Conservation (phyloP, 2,329 filamentous ascomycete species). For the Colletotrichum plurivorum region DNA sequence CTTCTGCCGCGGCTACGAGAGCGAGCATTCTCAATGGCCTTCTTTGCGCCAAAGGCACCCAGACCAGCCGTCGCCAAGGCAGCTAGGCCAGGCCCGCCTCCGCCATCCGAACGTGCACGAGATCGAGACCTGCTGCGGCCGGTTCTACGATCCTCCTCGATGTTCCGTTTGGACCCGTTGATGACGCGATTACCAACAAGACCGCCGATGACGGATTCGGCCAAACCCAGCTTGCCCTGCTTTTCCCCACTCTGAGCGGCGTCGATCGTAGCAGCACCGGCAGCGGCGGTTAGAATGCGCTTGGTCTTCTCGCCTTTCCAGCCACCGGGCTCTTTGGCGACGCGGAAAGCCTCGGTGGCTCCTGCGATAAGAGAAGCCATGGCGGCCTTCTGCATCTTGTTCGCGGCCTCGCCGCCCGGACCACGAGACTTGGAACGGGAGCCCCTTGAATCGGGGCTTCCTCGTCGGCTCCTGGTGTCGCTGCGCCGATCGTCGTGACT, state of each 20-base stretch:
- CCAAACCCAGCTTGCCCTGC: constrained; percentile 85
- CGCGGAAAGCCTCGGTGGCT: constrained; percentile 91
- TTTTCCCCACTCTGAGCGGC: constrained; percentile 78
- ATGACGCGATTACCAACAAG: constrained; percentile 88
- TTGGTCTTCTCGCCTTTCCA: constrained; percentile 95
- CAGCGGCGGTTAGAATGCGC: constrained; percentile 89
- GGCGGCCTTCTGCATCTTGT: constrained; percentile 86
- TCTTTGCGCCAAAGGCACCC: constrained; percentile 74
- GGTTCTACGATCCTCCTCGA: constrained; percentile 71
- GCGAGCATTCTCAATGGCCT: constrained; percentile 63
- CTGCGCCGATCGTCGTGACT: constrained; percentile 58
- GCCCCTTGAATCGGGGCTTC: constrained; percentile 53
- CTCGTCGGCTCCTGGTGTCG: constrained; percentile 52
- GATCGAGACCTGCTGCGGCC: constrained; percentile 80
- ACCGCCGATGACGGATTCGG: constrained; percentile 91
- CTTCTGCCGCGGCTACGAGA: constrained; percentile 70
- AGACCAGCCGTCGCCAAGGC: constrained; percentile 74
- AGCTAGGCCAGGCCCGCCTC: constrained; percentile 68
- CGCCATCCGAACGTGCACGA: constrained; percentile 68
- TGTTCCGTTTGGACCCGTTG: constrained; percentile 81
- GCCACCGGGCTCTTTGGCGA: constrained; percentile 87
- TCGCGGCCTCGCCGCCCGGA: constrained; percentile 60
- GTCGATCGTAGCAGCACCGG: constrained; percentile 89
- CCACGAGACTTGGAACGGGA: constrained; percentile 69
- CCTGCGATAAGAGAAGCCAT: constrained; percentile 92